Evolutionary conservation across 441 rosid species (phyloP), one percentile per base, ranked within the genome.

Genomic region (Populus tomentosa): DNA sequence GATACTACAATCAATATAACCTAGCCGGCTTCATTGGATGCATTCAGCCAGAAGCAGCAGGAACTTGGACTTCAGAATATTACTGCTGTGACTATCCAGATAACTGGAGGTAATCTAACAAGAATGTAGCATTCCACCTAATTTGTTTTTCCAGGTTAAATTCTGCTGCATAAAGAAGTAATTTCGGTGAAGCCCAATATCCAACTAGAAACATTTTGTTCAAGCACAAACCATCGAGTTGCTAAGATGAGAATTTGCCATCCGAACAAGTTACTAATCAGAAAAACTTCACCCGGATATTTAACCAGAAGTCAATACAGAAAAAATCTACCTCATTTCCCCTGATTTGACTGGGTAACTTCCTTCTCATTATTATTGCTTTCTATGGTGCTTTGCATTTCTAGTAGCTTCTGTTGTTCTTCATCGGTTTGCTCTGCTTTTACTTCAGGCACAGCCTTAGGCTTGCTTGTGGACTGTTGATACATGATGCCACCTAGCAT

Each of bases 301-400:
- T 69, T 33, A 6, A 71, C 36, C 56, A 53, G 70, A 71, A 46
- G 70, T 64, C 7, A 5, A 5, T 59, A 74, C 20, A 70, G 14
- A 5, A 3, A 32, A 13, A 6, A 67, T 7, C 70, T 23, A 36
- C 53, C 36, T 79, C 72, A 73, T 69, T 73, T 65, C 26, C 66
- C 74, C 35, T 59, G 69, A 46, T 53, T 72, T 65, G 78, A 59
- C 65, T 71, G 85, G 59, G 38, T 46, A 63, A 59, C 79, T 82
- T 85, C 83, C 73, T 82, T 77, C 38, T 73, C 88, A 0, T 74
- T 53, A 72, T 26, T 70, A 2, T 76, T 67, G 71, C 69, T 78
- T 70, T 87, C 90, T 59, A 70, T 69, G 30, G 72, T 86, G 73
- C 80, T n/a, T n/a, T n/a, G n/a, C n/a, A n/a, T n/a, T n/a, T n/a